phyloP scores from a whole-genome alignment of 2,329 filamentous ascomycete genomes.

The Aspergillus floridensis region DNA sequence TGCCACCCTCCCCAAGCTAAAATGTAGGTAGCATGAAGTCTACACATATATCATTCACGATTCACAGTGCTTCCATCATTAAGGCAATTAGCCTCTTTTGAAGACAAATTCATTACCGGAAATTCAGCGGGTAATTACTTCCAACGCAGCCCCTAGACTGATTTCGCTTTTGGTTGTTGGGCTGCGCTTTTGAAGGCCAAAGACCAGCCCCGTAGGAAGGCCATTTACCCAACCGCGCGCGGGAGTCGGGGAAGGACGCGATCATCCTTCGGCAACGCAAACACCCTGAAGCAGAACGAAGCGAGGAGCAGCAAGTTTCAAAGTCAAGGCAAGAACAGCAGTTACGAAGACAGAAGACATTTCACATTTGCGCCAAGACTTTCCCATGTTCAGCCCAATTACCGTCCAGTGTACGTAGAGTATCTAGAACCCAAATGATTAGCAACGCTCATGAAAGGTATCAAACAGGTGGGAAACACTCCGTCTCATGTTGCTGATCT shows the following conservation, averaged over 20 bases:
- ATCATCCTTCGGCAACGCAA: constrained; percentile 8
- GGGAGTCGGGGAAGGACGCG: constrained; percentile 4
- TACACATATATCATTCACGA: neutral
- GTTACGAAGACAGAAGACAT: constrained; percentile 17
- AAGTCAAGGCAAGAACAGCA: constrained; percentile 7
- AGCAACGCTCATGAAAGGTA: neutral
- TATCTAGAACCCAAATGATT: constrained; percentile 35
- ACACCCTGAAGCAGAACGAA: neutral
- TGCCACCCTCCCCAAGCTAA: neutral
- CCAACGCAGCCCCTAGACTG: constrained; percentile 8
- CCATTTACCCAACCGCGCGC: neutral
- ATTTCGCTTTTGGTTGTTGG: constrained; percentile 3
- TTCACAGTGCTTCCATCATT: neutral
- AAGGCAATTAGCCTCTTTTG: constrained; percentile 7
- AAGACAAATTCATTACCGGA: constrained; percentile 8
- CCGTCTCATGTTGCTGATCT: neutral
- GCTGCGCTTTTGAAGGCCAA: neutral
- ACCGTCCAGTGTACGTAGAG: constrained; percentile 40
- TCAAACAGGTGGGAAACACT: neutral
- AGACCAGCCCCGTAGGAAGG: neutral
- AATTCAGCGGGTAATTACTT: constrained; percentile 6
- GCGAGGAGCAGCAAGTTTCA: neutral
- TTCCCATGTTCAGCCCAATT: constrained; percentile 28
- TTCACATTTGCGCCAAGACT: constrained; percentile 35
- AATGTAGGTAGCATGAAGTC: neutral